Evolutionary conservation across 1,284 basidiomycete genomes (phyloP).

Genomic region (Leccinum ponderosum): DNA sequence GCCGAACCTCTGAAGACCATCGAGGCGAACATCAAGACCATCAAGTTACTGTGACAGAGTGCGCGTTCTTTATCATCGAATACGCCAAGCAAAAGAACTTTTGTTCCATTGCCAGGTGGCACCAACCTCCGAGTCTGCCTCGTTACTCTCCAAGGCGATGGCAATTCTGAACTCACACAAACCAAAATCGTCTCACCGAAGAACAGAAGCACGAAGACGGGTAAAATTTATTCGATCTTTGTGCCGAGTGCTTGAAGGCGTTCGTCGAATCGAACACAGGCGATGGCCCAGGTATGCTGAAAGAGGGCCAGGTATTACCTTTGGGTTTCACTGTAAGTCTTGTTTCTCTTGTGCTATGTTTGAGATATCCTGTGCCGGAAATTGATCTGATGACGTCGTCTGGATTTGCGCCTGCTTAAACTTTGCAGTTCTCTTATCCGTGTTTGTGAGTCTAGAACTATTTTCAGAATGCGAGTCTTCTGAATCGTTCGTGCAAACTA

Average conservation of each 20-base stretch:
- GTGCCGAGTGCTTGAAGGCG: slow-evolving; percentile 88
- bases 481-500: slow-evolving; percentile 2
- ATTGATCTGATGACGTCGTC: slow-evolving; percentile 1
- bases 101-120: slow-evolving; percentile 53
- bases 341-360: neutral
- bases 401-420: neutral
- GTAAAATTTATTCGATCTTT: slow-evolving; percentile 94
- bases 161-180: slow-evolving; percentile 98
- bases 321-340: slow-evolving; percentile 88
- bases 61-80: no score
- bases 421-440: slow-evolving; percentile 84
- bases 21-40: no score
- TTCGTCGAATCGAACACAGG: slow-evolving; percentile 84
- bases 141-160: slow-evolving; percentile 87
- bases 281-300: slow-evolving; percentile 56
- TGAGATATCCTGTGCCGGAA: neutral
- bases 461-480: neutral
- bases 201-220: slow-evolving; percentile 99
- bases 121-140: slow-evolving; percentile 98
- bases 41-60: no score
- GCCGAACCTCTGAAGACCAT: no score
- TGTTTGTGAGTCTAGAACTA: slow-evolving; percentile 66
- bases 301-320: slow-evolving; percentile 74
- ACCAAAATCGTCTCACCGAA: slow-evolving; percentile 94
- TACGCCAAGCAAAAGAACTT: no score